Conservation (phyloP, 805 yeast species). For the Dipodascopsis tothii region DNA sequence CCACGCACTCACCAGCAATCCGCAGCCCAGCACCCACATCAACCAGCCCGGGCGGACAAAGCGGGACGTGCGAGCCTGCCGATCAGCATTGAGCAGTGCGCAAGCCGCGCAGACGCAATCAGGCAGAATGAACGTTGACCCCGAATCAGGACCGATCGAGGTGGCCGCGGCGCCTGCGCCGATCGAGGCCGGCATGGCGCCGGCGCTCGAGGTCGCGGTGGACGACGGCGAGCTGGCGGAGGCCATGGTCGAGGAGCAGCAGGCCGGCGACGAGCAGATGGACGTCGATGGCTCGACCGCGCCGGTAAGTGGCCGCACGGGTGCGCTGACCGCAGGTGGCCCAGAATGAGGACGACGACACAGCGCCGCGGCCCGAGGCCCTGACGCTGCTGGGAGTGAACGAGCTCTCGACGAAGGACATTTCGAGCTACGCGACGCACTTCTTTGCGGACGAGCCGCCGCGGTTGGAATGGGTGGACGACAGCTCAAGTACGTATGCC, state of each 20-base stretch:
- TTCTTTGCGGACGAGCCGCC: slow-evolving; percentile 35
- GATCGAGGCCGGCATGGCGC: not conserved
- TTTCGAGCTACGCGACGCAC: slow-evolving; percentile 45
- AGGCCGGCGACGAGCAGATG: slow-evolving; percentile 1
- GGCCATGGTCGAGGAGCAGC: slow-evolving; percentile 2
- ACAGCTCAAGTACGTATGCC: slow-evolving; percentile 36
- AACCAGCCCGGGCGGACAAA: no score
- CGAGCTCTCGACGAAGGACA: slow-evolving; percentile 48
- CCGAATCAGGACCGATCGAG: slow-evolving; percentile 6
- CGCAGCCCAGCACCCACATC: no score
- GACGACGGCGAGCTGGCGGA: slow-evolving; percentile 2
- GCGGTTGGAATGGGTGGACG: slow-evolving; percentile 53
- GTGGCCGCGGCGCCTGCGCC: not conserved
- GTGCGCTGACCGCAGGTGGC: no score
- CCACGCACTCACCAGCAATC: no score
- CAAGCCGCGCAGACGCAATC: no score
- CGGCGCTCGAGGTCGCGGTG: slow-evolving; percentile 2
- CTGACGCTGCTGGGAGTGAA: slow-evolving; percentile 51
- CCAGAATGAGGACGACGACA: slow-evolving; percentile 2
- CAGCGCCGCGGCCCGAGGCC: slow-evolving; percentile 38
- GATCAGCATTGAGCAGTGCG: no score
- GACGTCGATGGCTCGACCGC: no score
- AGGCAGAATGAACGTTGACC: no score
- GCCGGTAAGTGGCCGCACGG: no score
- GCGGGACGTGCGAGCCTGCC: no score